Percentiles rank a stretch among this genome's conserved stretches.
Conservation (phyloP, 176 grass and related monocot genomes). For the Aegilops bicornis region DNA sequence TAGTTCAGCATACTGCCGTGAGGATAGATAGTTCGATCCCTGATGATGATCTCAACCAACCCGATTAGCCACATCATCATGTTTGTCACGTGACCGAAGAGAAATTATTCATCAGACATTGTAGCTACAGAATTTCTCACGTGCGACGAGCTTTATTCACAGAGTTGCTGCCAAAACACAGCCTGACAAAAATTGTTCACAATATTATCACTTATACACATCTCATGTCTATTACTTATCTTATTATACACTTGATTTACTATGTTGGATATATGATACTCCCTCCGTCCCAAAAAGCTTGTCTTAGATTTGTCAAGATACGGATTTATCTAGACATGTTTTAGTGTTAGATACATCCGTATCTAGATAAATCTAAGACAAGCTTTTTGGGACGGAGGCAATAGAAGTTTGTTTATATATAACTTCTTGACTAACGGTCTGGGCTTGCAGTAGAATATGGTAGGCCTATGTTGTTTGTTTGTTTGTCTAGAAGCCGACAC, state of each 20-base stretch:
- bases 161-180: not conserved
- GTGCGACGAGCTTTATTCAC: not conserved
- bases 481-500: conserved; percentile 64
- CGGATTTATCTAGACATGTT: too few species aligned
- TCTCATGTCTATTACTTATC: conserved; percentile 20
- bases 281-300: too few species aligned
- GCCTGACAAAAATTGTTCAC: conserved; percentile 16
- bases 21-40: too few species aligned
- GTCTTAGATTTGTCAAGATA: too few species aligned
- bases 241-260: conserved; percentile 10
- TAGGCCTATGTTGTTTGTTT: too few species aligned
- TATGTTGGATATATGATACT: not conserved
- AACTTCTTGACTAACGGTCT: not conserved
- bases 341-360: too few species aligned
- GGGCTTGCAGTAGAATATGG: not conserved
- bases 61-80: not conserved
- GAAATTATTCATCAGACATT: not conserved
- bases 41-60: not conserved
- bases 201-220: conserved; percentile 1
- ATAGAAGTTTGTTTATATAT: not conserved
- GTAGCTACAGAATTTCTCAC: not conserved
- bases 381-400: not conserved
- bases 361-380: too few species aligned
- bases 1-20: too few species aligned
- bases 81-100: not conserved